Conservation (phyloP, 495 filamentous ascomycete genomes). For the Astrocystis sublimbata region DNA sequence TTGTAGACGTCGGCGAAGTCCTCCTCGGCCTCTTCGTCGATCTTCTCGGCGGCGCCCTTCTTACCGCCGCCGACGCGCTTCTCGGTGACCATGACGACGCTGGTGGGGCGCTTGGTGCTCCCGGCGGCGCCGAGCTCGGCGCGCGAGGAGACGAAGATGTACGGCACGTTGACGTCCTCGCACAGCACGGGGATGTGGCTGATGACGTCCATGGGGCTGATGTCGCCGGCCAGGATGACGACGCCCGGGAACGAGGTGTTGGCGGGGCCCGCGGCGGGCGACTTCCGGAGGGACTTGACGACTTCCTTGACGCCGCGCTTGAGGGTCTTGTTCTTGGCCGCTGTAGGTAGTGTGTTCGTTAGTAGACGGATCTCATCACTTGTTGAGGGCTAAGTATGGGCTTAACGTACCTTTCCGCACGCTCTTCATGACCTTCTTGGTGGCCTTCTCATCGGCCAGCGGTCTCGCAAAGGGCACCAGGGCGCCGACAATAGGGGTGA, state of each 20-base stretch:
- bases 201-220: slow-evolving; percentile 96
- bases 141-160: slow-evolving; percentile 84
- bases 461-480: slow-evolving; percentile 93
- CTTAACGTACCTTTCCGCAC: slow-evolving; percentile 98
- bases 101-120: slow-evolving; percentile 91
- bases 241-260: slow-evolving; percentile 63
- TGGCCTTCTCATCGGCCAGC: slow-evolving; percentile 83
- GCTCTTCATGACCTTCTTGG: slow-evolving; percentile 90
- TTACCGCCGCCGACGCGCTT: slow-evolving; percentile 46
- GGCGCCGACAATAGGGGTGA: slow-evolving; percentile 59
- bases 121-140: slow-evolving; percentile 90
- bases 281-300: slow-evolving; percentile 94
- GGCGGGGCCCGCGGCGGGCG: slow-evolving; percentile 59
- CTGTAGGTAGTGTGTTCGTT: too few species aligned
- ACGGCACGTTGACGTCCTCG: slow-evolving; percentile 94
- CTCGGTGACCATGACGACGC: slow-evolving; percentile 82
- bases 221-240: slow-evolving; percentile 92
- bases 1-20: slow-evolving; percentile 73
- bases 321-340: slow-evolving; percentile 87
- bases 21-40: slow-evolving; percentile 55
- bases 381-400: too few species aligned
- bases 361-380: too few species aligned
- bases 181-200: slow-evolving; percentile 95
- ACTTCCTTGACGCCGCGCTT: slow-evolving; percentile 98
- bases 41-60: slow-evolving; percentile 47